Base-by-base conservation (phyloP, 2,329 filamentous ascomycete genomes). In the Amesomyces nigricolor region DNA sequence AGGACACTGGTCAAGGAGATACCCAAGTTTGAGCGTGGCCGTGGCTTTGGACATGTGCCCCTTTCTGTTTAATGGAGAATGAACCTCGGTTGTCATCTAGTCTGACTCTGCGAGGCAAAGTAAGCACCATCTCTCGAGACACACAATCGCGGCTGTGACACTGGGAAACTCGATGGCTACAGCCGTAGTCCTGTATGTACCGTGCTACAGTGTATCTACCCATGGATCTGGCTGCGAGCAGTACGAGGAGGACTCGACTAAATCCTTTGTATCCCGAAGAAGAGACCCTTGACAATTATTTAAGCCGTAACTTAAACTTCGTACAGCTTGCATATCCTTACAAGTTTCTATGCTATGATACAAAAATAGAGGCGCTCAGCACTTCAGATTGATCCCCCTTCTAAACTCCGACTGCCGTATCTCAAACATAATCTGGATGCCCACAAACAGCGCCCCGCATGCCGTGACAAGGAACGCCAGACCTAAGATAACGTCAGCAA, bases 351-450 rank as follows among this genome's bases (percentile, higher is more conserved):
- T 35, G 32, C 8, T 35, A 35, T 35, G 32, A 7, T 35, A 13
- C 32, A 22, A 52, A 22, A 52, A 19, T 14, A 32, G 49, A 29
- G 7, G 14, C 16, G 22, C 37, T 65, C 47, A 70, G 70, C 90
- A 97, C 73, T 89, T 96, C 71, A 96, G 70, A 63, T 82, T 79
- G 56, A 96, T 86, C 0, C 94, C 94, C 63, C 82, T 83, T 64
- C 92, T 81, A 72, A 85, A 82, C 76, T 99, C 94, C 42, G 80
- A 78, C 74, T 96, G 89, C 51, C 94, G 79, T 63, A 95, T 81
- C 75, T 99, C 94, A 75, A 97, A 96, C 94, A 99, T 99, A 66
- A 96, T 75, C 73, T 97, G 92, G 42, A 88, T 81, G 26, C 87
- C 91, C 0, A 91, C 83, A 68, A 96, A 99, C 8, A 97, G 71